Evolutionary conservation across 2,329 filamentous ascomycete species (phyloP), one percentile per base, ranked within the genome.

Genomic region (Cyanodermella asteris): DNA sequence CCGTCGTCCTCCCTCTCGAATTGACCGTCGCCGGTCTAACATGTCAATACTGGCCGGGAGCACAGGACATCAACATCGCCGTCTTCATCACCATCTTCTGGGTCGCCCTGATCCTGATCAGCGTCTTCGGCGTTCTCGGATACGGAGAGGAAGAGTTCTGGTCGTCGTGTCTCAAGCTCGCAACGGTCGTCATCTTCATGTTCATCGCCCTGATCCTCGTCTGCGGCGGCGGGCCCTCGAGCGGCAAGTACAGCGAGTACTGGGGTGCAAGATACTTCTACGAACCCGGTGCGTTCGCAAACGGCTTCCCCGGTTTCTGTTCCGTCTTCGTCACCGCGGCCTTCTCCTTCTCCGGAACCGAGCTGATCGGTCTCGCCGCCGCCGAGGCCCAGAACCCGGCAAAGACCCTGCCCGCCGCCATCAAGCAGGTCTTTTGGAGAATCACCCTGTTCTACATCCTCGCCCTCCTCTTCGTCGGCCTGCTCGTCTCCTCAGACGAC

Each of bases 11-110:
- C 14, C 80, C 80, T 0, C 59, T 90, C 23, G 80, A 91, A 44
- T 69, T 91, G 26, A 74, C 82, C 28, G 72, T 75, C 3, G 78
- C 77, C 5, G 73, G 74, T 5, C 62, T 84, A 13, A 84, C 76
- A 1, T 68, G 84, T 28, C 60, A 67, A 12, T 87, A 72, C 43
- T 90, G 78, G 78, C n/a, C n/a, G n/a, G n/a, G n/a, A n/a, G 31
- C 30, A 20, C 35, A 31, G 18, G 34, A 42, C 20, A 31, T 47
- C 24, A 35, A 34, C 16, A 39, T 56, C 28, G 50, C 44, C 11
- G 41, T 45, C 8, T 47, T 46, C 42, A 37, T 59, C 5, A 31
- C 36, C 10, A 43, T 43, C 20, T 30, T 45, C 22, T 41, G 42
- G 4, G 38, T 44, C 10, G 28, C 43, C 14, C 31, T 42, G 6